Evolutionary conservation across 1,139 yeast species (phyloP).

Genomic region (Kodamaea alishanica): DNA sequence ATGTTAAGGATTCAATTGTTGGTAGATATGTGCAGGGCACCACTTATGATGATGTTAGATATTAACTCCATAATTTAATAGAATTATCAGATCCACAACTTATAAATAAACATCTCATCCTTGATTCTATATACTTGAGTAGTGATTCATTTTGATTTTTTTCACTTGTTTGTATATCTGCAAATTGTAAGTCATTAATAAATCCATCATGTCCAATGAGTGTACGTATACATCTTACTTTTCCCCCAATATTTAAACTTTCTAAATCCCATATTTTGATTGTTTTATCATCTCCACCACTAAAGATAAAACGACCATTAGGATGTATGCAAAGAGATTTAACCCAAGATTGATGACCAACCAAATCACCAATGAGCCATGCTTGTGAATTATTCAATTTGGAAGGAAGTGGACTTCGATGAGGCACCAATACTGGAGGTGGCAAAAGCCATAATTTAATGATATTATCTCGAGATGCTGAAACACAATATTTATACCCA

Average conservation of each 20-base stretch:
- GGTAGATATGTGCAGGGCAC: constrained; percentile 65
- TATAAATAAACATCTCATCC: constrained; percentile 54
- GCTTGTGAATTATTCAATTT: constrained; percentile 54
- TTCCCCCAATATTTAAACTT: constrained; percentile 39
- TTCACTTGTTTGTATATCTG: constrained; percentile 18
- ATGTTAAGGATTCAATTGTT: constrained; percentile 64
- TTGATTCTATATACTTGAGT: constrained; percentile 30
- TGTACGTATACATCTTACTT: constrained; percentile 47
- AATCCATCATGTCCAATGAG: constrained; percentile 72
- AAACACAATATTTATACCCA: constrained; percentile 66
- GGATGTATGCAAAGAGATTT: constrained; percentile 70
- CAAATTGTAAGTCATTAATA: constrained; percentile 64
- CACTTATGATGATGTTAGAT: constrained; percentile 56
- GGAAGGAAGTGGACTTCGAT: constrained; percentile 56
- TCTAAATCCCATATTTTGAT: constrained; percentile 77
- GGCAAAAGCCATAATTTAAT: constrained; percentile 77
- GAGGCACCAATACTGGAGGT: constrained; percentile 52
- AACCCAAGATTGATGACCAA: constrained; percentile 89
- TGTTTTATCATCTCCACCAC: constrained; percentile 77
- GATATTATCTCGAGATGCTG: constrained; percentile 79
- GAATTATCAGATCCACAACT: constrained; percentile 60
- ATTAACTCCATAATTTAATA: constrained; percentile 50
- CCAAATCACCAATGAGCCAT: constrained; percentile 48
- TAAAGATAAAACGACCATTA: constrained; percentile 63
- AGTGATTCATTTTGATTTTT: constrained; percentile 15